Base-by-base conservation (phyloP, 2,329 filamentous ascomycete species). In the Pseudogymnoascus sp. region DNA sequence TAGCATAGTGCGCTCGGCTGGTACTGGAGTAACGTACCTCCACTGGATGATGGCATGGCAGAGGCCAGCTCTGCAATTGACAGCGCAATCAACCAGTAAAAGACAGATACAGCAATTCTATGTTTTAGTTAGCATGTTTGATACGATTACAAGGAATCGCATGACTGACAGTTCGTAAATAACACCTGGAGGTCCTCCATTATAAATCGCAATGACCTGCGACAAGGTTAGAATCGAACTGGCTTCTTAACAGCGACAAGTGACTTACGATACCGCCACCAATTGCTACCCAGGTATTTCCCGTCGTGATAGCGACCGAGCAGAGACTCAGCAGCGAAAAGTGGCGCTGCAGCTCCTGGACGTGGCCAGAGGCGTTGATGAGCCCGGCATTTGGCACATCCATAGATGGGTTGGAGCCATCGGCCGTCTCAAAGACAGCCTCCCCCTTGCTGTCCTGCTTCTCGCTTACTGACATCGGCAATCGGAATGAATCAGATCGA, bases 11-110 rank as follows among this genome's bases (percentile, higher is more conserved):
- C 63, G 59, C 12, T 16, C 50, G 14, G 8, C 11, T 1, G 11
- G 35, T n/a, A 4, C 30, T 30, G n/a, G 25, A 16, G 28, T 16
- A 30, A 54, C 12, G 25, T 54, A 54, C 43, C 57, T 69, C 82
- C 83, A 60, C 78, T 81, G 6, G 81, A 79, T 1, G 82, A 85
- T n/a, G 84, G 84, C 63, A 86, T 83, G 16, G 82, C 79, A 59
- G 81, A 84, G 11, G 82, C 81, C 28, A 86, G 74, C 70, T 86
- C 84, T 47, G 83, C 83, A 62, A 86, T 78, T 11, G 79, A 83
- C 4, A 82, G 81, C 0, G 81, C 81, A 22, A 86, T 77, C 58
- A 81, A 72, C 75, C 80, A 83, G 73, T 86, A 86, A 65, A 81
- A 84, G 57, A 76, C 62, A 4, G 75, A 76, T 0, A 77, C 75